phyloP scores from a whole-genome alignment of 2,329 filamentous ascomycete genomes.

The Keithomyces neogunnii region DNA sequence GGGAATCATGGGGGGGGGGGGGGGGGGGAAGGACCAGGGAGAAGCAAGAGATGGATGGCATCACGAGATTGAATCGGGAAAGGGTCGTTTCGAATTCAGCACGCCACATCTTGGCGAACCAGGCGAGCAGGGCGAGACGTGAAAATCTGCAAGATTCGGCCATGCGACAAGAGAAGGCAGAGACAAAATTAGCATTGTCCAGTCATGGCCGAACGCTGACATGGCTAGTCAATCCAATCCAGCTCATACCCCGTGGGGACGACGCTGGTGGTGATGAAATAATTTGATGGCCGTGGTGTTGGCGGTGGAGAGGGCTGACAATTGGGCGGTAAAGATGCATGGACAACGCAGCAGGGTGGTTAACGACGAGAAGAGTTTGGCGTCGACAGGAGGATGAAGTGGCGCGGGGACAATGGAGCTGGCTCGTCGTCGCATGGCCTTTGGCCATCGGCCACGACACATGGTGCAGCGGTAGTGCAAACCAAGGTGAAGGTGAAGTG shows the following conservation, averaged over 20 bases:
- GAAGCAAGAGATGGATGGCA: neutral
- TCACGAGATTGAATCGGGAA: conserved; percentile 5
- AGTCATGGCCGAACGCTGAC: too few relatives aligned
- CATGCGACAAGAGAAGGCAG: too few relatives aligned
- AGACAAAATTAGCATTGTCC: too few relatives aligned
- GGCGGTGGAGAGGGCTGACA: neutral
- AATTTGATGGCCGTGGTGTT: too few relatives aligned
- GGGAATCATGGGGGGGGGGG: too few relatives aligned
- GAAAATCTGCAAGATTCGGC: too few relatives aligned
- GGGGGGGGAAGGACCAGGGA: too few relatives aligned
- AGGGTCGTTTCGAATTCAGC: neutral
- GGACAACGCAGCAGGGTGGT: neutral
- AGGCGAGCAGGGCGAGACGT: too few relatives aligned
- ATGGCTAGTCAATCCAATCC: too few relatives aligned
- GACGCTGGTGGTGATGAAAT: too few relatives aligned
- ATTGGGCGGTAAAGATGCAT: neutral
- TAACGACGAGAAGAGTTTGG: neutral
- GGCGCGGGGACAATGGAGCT: neutral
- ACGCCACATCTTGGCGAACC: too few relatives aligned
- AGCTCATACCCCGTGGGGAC: too few relatives aligned
- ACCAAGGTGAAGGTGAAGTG: conserved; percentile 22
- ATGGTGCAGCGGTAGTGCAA: conserved; percentile 9
- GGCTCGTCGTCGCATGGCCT: conserved; percentile 19
- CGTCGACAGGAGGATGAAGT: neutral
- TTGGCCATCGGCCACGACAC: conserved; percentile 41